A percentile compares a stretch with the other conserved stretches of the same genome.
These are phyloP conservation scores for Fomitopsis palustris DNA, from an alignment of 1,284 basidiomycete species.

Conservation along the genomic window DNA sequence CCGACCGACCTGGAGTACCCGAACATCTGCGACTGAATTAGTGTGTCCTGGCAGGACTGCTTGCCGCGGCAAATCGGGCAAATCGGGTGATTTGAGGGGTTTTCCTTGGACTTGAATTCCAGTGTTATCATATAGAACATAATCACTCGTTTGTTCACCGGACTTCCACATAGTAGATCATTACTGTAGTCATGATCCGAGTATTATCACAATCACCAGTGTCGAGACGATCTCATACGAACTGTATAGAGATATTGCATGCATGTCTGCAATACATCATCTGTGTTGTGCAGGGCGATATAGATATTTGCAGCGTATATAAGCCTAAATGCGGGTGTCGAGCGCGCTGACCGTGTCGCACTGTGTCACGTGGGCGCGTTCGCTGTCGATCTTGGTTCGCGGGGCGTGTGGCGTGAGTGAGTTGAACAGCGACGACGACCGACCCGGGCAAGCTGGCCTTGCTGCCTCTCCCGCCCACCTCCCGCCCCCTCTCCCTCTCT, in stretches of 20 bases:
- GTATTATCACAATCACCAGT: too few species aligned
- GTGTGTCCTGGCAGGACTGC: too few species aligned
- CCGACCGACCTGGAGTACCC: constrained; percentile 49
- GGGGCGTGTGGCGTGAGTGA: not conserved
- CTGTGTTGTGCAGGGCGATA: too few species aligned
- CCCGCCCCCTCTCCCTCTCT: not conserved
- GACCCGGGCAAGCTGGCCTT: constrained; percentile 2
- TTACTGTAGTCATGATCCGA: not conserved
- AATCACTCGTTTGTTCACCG: not conserved
- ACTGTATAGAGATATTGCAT: too few species aligned
- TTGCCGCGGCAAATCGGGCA: too few species aligned
- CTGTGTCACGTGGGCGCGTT: not conserved
- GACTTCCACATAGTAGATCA: not conserved
- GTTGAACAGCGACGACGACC: not conserved
- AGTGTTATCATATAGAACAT: not conserved
- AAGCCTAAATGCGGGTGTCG: too few species aligned
- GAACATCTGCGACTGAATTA: constrained; percentile 38
- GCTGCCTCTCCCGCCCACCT: not conserved
- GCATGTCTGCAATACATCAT: too few species aligned
- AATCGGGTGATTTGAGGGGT: too few species aligned
- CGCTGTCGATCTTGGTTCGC: not conserved
- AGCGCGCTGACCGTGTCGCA: not conserved
- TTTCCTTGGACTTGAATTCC: too few species aligned
- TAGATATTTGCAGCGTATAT: too few species aligned
- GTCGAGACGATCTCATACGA: too few species aligned